Percentiles rank a stretch among this genome's conserved stretches.
These are phyloP conservation scores for Fragaria vesca DNA, from an alignment of 306 rosid genomes.

Conservation along the genomic window DNA sequence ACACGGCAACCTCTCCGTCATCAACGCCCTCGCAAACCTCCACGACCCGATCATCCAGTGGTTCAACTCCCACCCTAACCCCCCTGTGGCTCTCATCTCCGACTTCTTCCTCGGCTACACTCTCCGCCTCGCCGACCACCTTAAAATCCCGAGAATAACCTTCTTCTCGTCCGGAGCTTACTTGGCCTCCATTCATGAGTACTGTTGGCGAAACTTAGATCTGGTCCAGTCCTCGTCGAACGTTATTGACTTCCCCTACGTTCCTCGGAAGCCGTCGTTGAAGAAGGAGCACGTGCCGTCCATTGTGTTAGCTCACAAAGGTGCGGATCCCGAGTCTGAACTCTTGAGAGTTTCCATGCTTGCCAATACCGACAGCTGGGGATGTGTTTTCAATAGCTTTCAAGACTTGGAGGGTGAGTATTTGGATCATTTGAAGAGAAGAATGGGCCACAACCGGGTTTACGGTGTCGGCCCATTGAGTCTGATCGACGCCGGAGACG, in stretches of 20 bases:
- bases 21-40: constrained; percentile 33
- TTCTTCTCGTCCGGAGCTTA: constrained; percentile 27
- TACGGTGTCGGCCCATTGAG: constrained; percentile 55
- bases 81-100: constrained; percentile 49
- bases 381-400: constrained; percentile 38
- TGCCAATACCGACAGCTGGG: constrained; percentile 50
- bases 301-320: constrained; percentile 20
- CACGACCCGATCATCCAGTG: constrained; percentile 35
- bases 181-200: constrained; percentile 2
- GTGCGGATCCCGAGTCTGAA: constrained; percentile 43
- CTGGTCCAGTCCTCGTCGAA: not conserved
- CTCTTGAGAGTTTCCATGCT: constrained; percentile 28
- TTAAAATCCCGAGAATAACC: constrained; percentile 36
- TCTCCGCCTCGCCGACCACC: constrained; percentile 26
- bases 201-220: constrained; percentile 22
- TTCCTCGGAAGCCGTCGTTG: constrained; percentile 45
- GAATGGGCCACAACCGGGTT: constrained; percentile 23
- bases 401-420: constrained; percentile 36
- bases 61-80: constrained; percentile 49
- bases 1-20: constrained; percentile 44
- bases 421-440: constrained; percentile 28
- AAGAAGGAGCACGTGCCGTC: constrained; percentile 49
- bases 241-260: constrained; percentile 18
- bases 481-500: not conserved
- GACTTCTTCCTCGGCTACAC: constrained; percentile 62